phyloP scores from a whole-genome alignment of 1,284 basidiomycete genomes.

The Sporisorium scitamineum region DNA sequence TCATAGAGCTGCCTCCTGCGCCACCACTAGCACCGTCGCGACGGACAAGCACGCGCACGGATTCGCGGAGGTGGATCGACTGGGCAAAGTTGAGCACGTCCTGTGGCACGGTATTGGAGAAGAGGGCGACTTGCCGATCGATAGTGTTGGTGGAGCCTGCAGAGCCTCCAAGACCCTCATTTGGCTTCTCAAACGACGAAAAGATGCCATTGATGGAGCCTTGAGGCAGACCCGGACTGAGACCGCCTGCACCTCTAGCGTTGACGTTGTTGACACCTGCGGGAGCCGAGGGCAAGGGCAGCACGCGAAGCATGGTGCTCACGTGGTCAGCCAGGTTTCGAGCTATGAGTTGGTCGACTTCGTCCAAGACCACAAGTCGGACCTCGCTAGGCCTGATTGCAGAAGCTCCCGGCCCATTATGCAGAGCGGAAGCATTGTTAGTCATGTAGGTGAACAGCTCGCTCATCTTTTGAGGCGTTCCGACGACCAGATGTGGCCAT shows the following conservation, averaged over 20 bases:
- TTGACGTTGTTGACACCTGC: background rate
- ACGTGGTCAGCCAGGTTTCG: constrained; percentile 96
- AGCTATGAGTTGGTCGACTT: constrained; percentile 97
- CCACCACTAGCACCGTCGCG: constrained; percentile 76
- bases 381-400: constrained; percentile 78
- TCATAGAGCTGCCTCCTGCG: constrained; percentile 17
- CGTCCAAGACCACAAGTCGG: constrained; percentile 91
- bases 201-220: constrained; percentile 21
- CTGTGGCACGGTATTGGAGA: constrained; percentile 93
- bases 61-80: constrained; percentile 88
- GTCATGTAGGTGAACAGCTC: constrained; percentile 87
- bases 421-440: constrained; percentile 64
- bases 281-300: constrained; percentile 77
- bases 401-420: constrained; percentile 18
- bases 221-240: constrained; percentile 39
- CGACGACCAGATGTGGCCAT: constrained; percentile 88
- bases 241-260: constrained; percentile 15
- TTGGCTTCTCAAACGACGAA: constrained; percentile 72
- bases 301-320: constrained; percentile 86
- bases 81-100: constrained; percentile 91
- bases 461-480: constrained; percentile 94
- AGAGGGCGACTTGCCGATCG: constrained; percentile 94
- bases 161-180: constrained; percentile 42
- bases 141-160: constrained; percentile 70
- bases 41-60: constrained; percentile 92